Percentiles rank a stretch among this genome's conserved stretches.
These are phyloP conservation scores for Sporothrix variecibatus DNA, from an alignment of 2,329 filamentous ascomycete species.

Conservation along the genomic window DNA sequence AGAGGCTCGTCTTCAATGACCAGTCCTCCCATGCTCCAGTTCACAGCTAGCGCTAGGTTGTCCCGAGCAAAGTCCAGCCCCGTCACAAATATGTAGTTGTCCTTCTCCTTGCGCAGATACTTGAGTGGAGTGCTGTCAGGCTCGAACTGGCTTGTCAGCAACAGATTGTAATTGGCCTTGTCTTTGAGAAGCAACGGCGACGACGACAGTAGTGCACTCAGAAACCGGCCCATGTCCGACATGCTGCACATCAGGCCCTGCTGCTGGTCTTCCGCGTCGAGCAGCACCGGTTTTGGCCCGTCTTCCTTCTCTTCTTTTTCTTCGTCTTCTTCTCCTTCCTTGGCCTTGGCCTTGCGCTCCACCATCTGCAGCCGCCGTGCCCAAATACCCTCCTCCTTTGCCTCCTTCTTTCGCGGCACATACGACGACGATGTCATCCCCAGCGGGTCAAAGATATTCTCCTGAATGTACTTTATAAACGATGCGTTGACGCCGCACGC, in stretches of 20 bases:
- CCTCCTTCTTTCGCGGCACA: not conserved
- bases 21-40: not conserved
- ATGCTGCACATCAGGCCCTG: not conserved
- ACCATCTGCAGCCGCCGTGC: not conserved
- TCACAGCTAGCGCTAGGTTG: not conserved
- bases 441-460: not conserved
- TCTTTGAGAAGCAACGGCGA: not conserved
- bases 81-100: not conserved
- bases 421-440: slow-evolving; percentile 1
- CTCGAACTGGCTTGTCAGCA: not conserved
- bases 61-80: not conserved
- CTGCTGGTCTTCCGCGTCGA: not conserved
- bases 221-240: not conserved
- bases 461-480: not conserved
- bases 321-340: no score
- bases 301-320: not conserved
- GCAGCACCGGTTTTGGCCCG: not conserved
- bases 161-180: not conserved
- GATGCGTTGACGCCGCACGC: not conserved
- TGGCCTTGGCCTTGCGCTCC: not conserved
- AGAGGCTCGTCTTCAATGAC: not conserved
- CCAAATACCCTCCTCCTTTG: not conserved
- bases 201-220: not conserved
- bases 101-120: not conserved
- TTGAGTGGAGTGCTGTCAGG: not conserved